phyloP scores from a whole-genome alignment of 495 filamentous ascomycete genomes.

The Parathielavia hyrcaniae region DNA sequence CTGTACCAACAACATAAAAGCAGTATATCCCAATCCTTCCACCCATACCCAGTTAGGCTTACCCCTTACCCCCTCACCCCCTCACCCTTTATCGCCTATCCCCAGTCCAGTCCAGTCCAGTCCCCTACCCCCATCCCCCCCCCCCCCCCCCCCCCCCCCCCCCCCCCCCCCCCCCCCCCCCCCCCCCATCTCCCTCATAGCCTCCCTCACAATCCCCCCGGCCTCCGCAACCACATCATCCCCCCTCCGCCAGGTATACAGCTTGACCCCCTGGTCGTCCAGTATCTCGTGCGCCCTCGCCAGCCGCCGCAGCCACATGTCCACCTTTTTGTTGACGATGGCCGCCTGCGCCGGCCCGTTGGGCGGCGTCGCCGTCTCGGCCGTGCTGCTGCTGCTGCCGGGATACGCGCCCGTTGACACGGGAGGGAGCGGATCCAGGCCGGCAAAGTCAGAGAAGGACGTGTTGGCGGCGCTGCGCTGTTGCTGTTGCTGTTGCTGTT shows the following conservation, averaged over 20 bases:
- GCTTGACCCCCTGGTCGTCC: slow-evolving; percentile 57
- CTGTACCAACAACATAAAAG: too few relatives aligned
- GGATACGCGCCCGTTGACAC: background rate
- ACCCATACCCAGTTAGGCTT: background rate
- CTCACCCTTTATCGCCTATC: background rate
- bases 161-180: background rate
- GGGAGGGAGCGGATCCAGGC: slow-evolving; percentile 26
- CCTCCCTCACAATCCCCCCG: slow-evolving; percentile 44
- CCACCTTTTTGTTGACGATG: slow-evolving; percentile 65
- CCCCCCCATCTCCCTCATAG: slow-evolving; percentile 31
- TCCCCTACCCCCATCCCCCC: background rate
- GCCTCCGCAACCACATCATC: slow-evolving; percentile 60
- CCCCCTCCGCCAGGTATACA: slow-evolving; percentile 81
- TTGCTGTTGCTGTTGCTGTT: background rate
- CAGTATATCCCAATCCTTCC: too few relatives aligned
- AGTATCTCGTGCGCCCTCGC: slow-evolving; percentile 66
- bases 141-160: background rate
- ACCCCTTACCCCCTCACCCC: background rate
- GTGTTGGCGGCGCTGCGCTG: background rate
- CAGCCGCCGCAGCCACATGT: slow-evolving; percentile 77
- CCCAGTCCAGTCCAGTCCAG: too few relatives aligned
- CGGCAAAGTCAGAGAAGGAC: slow-evolving; percentile 22
- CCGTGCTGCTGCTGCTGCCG: background rate
- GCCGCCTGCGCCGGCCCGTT: slow-evolving; percentile 8
- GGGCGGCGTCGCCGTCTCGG: background rate